Percentiles rank a stretch among this genome's conserved stretches.
phyloP scores from a whole-genome alignment of 2,329 filamentous ascomycete species.

The Lachnellula subtilissima region DNA sequence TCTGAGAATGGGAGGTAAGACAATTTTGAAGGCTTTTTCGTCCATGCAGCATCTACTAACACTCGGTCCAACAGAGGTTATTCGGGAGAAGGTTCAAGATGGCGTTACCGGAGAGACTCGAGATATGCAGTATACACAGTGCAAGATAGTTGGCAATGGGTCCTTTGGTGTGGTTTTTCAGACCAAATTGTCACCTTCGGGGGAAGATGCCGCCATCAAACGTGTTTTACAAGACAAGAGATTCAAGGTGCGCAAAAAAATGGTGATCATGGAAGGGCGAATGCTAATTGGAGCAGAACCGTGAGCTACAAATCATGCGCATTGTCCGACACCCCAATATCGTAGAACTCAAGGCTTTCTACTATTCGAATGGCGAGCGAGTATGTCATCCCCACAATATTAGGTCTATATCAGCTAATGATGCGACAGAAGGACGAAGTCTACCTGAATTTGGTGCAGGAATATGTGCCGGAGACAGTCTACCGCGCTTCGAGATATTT shows the following conservation, averaged over 20 bases:
- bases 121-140: conserved; percentile 97
- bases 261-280: not conserved
- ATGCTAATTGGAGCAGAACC: conserved; percentile 63
- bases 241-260: conserved; percentile 74
- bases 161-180: conserved; percentile 99
- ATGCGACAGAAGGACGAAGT: conserved; percentile 85
- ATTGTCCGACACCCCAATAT: conserved; percentile 99
- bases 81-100: conserved; percentile 98
- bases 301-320: conserved; percentile 98
- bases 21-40: conserved; percentile 2
- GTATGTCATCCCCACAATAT: conserved; percentile 48
- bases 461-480: conserved; percentile 97
- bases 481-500: conserved; percentile 98
- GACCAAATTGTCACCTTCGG: conserved; percentile 95
- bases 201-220: conserved; percentile 98
- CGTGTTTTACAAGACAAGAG: conserved; percentile 97
- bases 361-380: conserved; percentile 97
- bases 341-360: conserved; percentile 97
- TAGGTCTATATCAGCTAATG: conserved; percentile 5
- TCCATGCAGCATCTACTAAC: conserved; percentile 22
- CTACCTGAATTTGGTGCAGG: conserved; percentile 95
- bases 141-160: conserved; percentile 98
- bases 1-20: conserved; percentile 93
- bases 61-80: conserved; percentile 65
- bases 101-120: conserved; percentile 93